These are phyloP conservation scores for Cladophialophora exuberans DNA, from an alignment of 2,329 filamentous ascomycete species.

Conservation along the genomic window DNA sequence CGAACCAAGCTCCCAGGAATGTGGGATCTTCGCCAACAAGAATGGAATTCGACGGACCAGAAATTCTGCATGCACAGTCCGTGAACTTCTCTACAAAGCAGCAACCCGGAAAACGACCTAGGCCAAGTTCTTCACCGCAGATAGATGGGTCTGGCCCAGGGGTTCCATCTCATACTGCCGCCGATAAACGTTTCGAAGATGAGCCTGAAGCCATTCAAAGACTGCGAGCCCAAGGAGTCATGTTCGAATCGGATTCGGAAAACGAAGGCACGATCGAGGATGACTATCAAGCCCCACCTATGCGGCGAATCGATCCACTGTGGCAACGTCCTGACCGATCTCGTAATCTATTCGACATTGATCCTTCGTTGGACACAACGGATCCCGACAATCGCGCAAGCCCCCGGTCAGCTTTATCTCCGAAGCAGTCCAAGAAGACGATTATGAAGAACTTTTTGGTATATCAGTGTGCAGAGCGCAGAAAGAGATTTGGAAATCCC, in stretches of 20 bases:
- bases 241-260: conserved; percentile 28
- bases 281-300: background rate
- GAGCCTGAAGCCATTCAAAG: conserved; percentile 11
- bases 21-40: too few species aligned
- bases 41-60: too few species aligned
- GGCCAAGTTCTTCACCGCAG: too few species aligned
- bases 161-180: too few species aligned
- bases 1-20: too few species aligned
- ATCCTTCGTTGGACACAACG: background rate
- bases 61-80: too few species aligned
- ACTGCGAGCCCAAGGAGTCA: conserved; percentile 20
- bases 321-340: conserved; percentile 11
- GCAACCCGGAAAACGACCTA: too few species aligned
- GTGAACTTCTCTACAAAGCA: too few species aligned
- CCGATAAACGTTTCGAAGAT: conserved; percentile 6
- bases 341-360: conserved; percentile 18
- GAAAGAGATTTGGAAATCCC: conserved; percentile 23
- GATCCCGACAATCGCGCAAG: background rate
- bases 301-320: conserved; percentile 8
- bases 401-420: background rate
- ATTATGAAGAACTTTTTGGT: conserved; percentile 17
- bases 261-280: conserved; percentile 7
- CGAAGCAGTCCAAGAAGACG: conserved; percentile 20
- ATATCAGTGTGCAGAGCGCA: conserved; percentile 19
- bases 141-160: too few species aligned